Evolutionary conservation across 306 rosid genomes (phyloP).

Genomic region (Medicago arabica): DNA sequence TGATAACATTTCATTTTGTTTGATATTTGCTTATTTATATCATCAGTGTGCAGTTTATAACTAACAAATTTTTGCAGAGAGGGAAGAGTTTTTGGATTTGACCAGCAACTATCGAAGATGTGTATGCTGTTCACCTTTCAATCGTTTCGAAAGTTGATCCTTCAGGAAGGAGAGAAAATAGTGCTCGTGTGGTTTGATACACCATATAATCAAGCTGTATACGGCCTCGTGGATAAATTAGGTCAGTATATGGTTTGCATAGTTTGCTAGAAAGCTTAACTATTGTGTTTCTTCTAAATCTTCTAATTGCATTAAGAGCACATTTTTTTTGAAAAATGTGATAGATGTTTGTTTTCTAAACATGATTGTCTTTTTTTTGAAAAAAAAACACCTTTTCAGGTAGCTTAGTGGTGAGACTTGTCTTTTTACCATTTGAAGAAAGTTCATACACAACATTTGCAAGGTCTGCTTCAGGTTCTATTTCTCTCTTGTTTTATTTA

Average conservation of each 20-base stretch:
- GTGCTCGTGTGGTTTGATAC: conserved; percentile 94
- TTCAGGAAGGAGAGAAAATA: conserved; percentile 98
- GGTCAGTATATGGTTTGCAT: conserved; percentile 54
- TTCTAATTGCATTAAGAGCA: conserved; percentile 1
- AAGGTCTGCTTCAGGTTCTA: conserved; percentile 95
- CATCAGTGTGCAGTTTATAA: conserved; percentile 26
- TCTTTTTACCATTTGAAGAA: conserved; percentile 97
- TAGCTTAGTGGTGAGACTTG: conserved; percentile 91
- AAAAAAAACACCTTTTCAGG: conserved; percentile 61
- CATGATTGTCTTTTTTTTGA: conserved; percentile 8
- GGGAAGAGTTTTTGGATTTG: conserved; percentile 64
- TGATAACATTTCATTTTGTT: conserved; percentile 3
- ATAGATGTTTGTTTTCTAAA: conserved; percentile 22
- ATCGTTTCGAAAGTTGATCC: conserved; percentile 84
- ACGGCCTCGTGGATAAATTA: conserved; percentile 90
- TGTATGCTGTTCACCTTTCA: conserved; percentile 82
- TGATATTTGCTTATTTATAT: conserved; percentile 4
- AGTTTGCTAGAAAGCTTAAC: conserved; percentile 34
- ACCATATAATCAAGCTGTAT: conserved; percentile 92
- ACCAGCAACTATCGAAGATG: conserved; percentile 81
- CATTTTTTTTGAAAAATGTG: conserved; percentile 16
- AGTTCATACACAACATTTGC: conserved; percentile 92
- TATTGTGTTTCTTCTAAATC: conserved; percentile 28
- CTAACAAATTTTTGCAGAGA: conserved; percentile 55
- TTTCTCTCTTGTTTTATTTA: conserved; percentile 54